Evolutionary conservation across 177 flowering plant genomes (phyloP).

Genomic region (Tripterygium wilfordii): DNA sequence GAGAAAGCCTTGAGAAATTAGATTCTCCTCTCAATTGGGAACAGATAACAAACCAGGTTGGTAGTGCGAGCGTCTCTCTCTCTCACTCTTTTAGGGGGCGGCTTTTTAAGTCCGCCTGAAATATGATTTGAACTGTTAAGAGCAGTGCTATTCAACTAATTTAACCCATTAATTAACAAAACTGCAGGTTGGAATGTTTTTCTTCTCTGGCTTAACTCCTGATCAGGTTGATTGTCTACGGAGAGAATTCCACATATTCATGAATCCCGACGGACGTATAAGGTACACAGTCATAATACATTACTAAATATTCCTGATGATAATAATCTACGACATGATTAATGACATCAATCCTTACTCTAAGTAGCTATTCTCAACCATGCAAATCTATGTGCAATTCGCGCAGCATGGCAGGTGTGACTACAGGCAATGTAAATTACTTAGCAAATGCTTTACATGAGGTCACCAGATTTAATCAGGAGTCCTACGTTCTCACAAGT

Average conservation of each 20-base stretch:
- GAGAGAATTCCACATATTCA: conserved; percentile 27
- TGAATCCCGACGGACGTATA: conserved; percentile 33
- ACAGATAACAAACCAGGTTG: conserved; percentile 34
- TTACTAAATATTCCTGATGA: neutral
- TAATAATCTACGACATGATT: neutral
- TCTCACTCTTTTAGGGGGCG: neutral
- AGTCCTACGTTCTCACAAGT: neutral
- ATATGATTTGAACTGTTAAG: neutral
- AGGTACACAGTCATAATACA: conserved; percentile 22
- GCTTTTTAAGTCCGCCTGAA: too few relatives aligned
- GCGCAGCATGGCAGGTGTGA: conserved; percentile 37
- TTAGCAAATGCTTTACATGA: conserved; percentile 34
- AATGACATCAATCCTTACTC: too few relatives aligned
- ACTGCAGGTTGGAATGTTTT: conserved; percentile 36
- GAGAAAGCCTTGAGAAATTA: conserved; percentile 19
- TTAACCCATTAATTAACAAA: neutral
- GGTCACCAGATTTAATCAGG: conserved; percentile 15
- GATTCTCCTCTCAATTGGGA: conserved; percentile 29
- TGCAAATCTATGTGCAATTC: neutral
- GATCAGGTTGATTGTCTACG: conserved; percentile 23
- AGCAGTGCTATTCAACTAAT: neutral
- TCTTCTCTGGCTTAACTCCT: conserved; percentile 26
- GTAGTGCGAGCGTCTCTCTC: neutral
- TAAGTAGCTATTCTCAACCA: neutral
- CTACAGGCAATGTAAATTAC: conserved; percentile 22